These are phyloP conservation scores for Moniliella sp. DNA, from an alignment of 1,284 basidiomycete species.

Conservation along the genomic window DNA sequence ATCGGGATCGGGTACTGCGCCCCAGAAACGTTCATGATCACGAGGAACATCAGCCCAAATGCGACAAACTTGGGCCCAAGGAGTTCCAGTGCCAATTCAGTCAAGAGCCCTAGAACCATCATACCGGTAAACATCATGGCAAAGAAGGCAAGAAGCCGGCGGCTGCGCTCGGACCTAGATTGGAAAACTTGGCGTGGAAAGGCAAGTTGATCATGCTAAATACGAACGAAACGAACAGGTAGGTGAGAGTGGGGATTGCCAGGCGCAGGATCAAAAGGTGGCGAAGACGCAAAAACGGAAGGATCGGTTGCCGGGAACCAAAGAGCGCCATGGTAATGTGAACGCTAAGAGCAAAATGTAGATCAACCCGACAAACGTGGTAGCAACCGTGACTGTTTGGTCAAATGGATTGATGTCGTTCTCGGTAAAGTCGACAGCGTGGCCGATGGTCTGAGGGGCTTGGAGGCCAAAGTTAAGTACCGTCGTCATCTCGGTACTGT, in stretches of 20 bases:
- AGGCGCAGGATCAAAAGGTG: slow-evolving; percentile 15
- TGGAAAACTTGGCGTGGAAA: slow-evolving; percentile 15
- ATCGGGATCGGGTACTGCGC: slow-evolving; percentile 15
- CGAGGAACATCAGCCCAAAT: slow-evolving; percentile 14
- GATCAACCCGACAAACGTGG: slow-evolving; percentile 52
- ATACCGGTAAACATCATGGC: slow-evolving; percentile 13
- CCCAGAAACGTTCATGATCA: slow-evolving; percentile 22
- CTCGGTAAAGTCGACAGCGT: slow-evolving; percentile 40
- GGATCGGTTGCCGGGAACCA: slow-evolving; percentile 8
- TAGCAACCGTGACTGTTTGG: slow-evolving; percentile 49
- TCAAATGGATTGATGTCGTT: slow-evolving; percentile 48
- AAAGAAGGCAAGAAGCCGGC: slow-evolving; percentile 26
- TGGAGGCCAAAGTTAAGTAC: slow-evolving; percentile 23
- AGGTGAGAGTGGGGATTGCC: slow-evolving; percentile 7
- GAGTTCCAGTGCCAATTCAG: slow-evolving; percentile 15
- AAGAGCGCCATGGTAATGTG: slow-evolving; percentile 19
- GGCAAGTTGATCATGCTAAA: slow-evolving; percentile 17
- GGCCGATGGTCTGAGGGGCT: slow-evolving; percentile 44
- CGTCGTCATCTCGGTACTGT: slow-evolving; percentile 8
- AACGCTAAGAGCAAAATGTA: slow-evolving; percentile 46
- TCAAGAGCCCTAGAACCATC: slow-evolving; percentile 12
- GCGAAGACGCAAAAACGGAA: slow-evolving; percentile 10
- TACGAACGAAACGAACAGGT: slow-evolving; percentile 21
- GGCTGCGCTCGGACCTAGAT: slow-evolving; percentile 10
- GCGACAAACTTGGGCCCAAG: slow-evolving; percentile 17